Conservation (phyloP, 768 basidiomycete species). For the Fistulinella prunicolor region DNA sequence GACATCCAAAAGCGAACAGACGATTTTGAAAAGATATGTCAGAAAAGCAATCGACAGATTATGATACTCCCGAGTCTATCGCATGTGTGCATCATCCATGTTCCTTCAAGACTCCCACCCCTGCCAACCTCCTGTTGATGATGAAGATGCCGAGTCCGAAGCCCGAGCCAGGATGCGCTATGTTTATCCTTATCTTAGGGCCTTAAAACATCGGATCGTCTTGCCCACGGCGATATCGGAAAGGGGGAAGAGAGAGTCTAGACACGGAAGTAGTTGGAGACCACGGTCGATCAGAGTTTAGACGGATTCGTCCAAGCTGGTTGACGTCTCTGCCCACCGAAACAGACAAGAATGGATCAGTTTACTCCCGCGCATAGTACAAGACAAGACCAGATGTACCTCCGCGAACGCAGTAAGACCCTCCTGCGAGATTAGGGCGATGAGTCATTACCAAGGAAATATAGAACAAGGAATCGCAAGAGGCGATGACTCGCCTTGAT, state of each 20-base stretch:
- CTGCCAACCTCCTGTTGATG: too few species aligned
- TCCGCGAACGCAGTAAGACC: conserved; percentile 64
- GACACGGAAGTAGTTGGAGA: neutral
- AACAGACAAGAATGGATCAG: neutral
- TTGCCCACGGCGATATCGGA: neutral
- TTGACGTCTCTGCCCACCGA: conserved; percentile 13
- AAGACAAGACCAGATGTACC: conserved; percentile 10
- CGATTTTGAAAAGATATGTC: neutral
- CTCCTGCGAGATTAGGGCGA: conserved; percentile 43
- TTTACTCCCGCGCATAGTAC: too few species aligned
- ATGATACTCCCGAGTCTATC: neutral
- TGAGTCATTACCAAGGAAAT: conserved; percentile 11
- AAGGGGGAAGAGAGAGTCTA: neutral
- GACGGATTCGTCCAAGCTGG: conserved; percentile 21
- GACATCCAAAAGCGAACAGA: neutral
- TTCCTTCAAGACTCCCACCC: too few species aligned
- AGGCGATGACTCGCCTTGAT: conserved; percentile 51
- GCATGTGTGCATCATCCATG: too few species aligned
- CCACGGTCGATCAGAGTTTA: conserved; percentile 16
- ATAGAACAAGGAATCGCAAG: conserved; percentile 1
- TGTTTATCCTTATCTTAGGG: neutral
- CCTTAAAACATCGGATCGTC: neutral
- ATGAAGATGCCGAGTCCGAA: neutral
- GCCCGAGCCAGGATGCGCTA: too few species aligned
- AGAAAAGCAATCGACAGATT: neutral